Evolutionary conservation across 768 basidiomycete species (phyloP).

Genomic region (Mycena amicta): DNA sequence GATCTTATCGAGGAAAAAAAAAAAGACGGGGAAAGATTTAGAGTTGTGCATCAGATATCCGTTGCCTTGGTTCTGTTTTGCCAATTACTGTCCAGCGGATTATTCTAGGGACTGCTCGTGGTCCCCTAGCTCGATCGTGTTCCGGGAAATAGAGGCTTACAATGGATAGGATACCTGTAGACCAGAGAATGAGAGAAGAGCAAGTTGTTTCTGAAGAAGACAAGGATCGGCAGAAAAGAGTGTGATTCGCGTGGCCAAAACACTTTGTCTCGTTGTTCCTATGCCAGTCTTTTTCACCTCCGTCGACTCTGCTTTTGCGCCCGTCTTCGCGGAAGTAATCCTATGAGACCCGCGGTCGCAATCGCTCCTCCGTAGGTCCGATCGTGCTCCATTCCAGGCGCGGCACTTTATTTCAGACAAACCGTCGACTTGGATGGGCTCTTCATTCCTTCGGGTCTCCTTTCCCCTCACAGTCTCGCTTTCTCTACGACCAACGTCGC

Average conservation of each 20-base stretch:
- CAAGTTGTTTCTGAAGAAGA: background rate
- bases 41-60: slow-evolving; percentile 43
- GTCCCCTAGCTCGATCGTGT: slow-evolving; percentile 48
- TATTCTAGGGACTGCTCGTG: slow-evolving; percentile 27
- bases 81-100: slow-evolving; percentile 38
- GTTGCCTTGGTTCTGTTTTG: slow-evolving; percentile 34
- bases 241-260: slow-evolving; percentile 1
- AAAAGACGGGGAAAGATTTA: slow-evolving; percentile 28
- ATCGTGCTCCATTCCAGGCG: slow-evolving; percentile 30
- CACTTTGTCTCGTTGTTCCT: background rate
- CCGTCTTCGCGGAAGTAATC: slow-evolving; percentile 42
- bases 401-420: slow-evolving; percentile 29
- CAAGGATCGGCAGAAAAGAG: background rate
- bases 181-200: background rate
- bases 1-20: background rate
- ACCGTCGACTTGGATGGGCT: slow-evolving; percentile 32
- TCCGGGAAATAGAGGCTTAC: slow-evolving; percentile 32
- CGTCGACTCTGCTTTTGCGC: slow-evolving; percentile 17
- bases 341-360: slow-evolving; percentile 30
- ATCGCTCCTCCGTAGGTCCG: slow-evolving; percentile 42
- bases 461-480: slow-evolving; percentile 25
- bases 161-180: too few species aligned
- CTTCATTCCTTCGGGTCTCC: slow-evolving; percentile 25
- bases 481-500: slow-evolving; percentile 18
- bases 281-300: slow-evolving; percentile 21